phyloP scores from a whole-genome alignment of 805 yeast species.

The Candida tammaniensis region DNA sequence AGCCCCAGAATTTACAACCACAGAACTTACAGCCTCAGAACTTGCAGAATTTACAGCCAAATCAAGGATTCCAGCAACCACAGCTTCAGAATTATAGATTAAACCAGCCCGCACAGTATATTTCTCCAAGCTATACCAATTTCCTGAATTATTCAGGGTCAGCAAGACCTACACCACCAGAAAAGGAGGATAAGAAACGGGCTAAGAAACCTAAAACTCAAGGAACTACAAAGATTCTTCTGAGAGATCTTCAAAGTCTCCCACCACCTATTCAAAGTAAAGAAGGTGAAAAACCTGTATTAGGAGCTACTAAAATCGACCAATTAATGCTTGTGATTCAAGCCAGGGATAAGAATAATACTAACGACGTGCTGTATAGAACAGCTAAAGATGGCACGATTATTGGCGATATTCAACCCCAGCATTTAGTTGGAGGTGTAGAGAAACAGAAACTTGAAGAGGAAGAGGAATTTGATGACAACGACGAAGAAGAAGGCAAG shows the following conservation, averaged over 20 bases:
- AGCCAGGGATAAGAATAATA: constrained; percentile 76
- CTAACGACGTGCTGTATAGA: constrained; percentile 48
- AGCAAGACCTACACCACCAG: neutral
- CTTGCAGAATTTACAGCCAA: constrained; percentile 7
- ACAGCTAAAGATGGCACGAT: constrained; percentile 71
- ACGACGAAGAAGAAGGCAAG: constrained; percentile 18
- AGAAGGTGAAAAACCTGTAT: constrained; percentile 65
- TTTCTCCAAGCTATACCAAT: constrained; percentile 3
- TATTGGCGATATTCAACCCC: constrained; percentile 40
- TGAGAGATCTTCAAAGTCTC: constrained; percentile 7
- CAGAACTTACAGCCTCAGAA: constrained; percentile 6
- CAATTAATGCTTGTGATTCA: constrained; percentile 88
- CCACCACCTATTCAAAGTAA: constrained; percentile 15
- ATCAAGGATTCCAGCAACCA: constrained; percentile 4
- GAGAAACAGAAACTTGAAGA: constrained; percentile 49
- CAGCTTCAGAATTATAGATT: constrained; percentile 5
- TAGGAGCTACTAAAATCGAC: constrained; percentile 89
- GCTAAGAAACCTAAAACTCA: neutral
- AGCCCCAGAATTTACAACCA: neutral
- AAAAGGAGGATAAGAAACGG: constrained; percentile 2
- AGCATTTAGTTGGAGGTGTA: constrained; percentile 75
- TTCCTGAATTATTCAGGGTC: neutral
- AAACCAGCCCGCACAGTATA: constrained; percentile 3
- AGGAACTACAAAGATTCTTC: constrained; percentile 10
- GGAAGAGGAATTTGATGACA: constrained; percentile 17